Evolutionary conservation across 2,329 filamentous ascomycete species (phyloP).

Genomic region (Claviceps sp.): DNA sequence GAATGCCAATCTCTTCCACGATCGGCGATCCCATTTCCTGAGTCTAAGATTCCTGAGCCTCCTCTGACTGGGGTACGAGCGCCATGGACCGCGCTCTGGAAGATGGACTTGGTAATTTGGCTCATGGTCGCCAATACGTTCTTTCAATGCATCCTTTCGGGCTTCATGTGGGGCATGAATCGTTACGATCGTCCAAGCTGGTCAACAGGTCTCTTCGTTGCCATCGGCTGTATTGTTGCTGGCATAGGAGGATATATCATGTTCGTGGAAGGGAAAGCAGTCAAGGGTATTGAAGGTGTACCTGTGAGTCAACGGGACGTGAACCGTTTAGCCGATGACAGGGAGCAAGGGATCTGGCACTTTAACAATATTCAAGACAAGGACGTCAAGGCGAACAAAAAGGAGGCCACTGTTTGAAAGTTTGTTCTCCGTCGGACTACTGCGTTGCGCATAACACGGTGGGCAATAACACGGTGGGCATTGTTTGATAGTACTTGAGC

Average conservation of each 20-base stretch:
- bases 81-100: slow-evolving; percentile 55
- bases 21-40: slow-evolving; percentile 45
- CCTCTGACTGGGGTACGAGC: slow-evolving; percentile 63
- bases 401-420: neutral
- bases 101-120: slow-evolving; percentile 69
- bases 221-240: slow-evolving; percentile 56
- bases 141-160: slow-evolving; percentile 58
- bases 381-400: slow-evolving; percentile 11
- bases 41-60: slow-evolving; percentile 46
- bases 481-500: neutral
- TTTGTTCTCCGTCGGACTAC: neutral
- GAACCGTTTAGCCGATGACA: slow-evolving; percentile 35
- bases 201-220: slow-evolving; percentile 70
- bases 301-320: slow-evolving; percentile 44
- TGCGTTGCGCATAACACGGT: neutral
- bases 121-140: slow-evolving; percentile 68
- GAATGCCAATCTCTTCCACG: slow-evolving; percentile 23
- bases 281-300: slow-evolving; percentile 61
- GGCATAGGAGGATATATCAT: slow-evolving; percentile 55
- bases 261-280: slow-evolving; percentile 56
- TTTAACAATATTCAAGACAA: slow-evolving; percentile 31
- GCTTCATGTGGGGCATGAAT: slow-evolving; percentile 75
- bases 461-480: neutral
- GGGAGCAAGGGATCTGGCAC: slow-evolving; percentile 42
- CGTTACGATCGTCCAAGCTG: slow-evolving; percentile 62